phyloP scores from a whole-genome alignment of 2,329 filamentous ascomycete species.

The Paraconiothyrium sp. region DNA sequence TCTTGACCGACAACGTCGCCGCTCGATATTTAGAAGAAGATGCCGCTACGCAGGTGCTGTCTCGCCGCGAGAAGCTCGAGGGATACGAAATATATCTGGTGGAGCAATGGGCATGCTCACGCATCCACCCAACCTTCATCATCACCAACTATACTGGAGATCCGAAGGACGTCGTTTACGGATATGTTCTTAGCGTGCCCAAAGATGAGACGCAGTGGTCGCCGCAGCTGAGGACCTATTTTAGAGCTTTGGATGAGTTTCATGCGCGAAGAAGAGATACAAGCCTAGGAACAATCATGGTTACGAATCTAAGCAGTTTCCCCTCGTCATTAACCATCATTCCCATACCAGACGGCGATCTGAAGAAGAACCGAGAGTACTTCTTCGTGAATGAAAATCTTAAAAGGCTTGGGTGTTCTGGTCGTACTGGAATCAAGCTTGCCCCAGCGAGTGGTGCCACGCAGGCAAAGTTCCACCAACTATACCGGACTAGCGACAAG shows the following conservation, averaged over 20 bases:
- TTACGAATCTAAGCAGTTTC: constrained; percentile 92
- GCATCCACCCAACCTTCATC: constrained; percentile 86
- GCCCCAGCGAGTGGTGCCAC: constrained; percentile 81
- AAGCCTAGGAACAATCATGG: constrained; percentile 83
- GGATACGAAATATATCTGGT: constrained; percentile 95
- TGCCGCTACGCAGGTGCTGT: constrained; percentile 75
- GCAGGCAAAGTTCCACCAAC: constrained; percentile 87
- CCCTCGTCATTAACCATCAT: constrained; percentile 94
- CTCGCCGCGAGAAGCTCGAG: constrained; percentile 73
- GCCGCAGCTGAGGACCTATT: constrained; percentile 79
- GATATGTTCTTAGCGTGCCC: constrained; percentile 83
- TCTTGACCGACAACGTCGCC: constrained; percentile 72
- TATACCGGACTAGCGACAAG: constrained; percentile 87
- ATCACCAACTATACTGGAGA: constrained; percentile 95
- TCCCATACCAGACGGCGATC: constrained; percentile 84
- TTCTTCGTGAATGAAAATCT: constrained; percentile 96
- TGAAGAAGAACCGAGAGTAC: constrained; percentile 78
- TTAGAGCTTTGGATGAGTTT: constrained; percentile 84
- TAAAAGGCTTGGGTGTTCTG: constrained; percentile 91
- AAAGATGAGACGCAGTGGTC: constrained; percentile 84
- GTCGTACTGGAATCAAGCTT: constrained; percentile 84
- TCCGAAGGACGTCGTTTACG: constrained; percentile 77
- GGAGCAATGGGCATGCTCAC: constrained; percentile 97
- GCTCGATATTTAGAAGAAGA: constrained; percentile 85
- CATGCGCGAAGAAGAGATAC: constrained; percentile 88